A percentile compares a stretch with the other conserved stretches of the same genome.
These are phyloP conservation scores for Fusarium veterinarium DNA, from an alignment of 2,329 filamentous ascomycete genomes.

Conservation along the genomic window DNA sequence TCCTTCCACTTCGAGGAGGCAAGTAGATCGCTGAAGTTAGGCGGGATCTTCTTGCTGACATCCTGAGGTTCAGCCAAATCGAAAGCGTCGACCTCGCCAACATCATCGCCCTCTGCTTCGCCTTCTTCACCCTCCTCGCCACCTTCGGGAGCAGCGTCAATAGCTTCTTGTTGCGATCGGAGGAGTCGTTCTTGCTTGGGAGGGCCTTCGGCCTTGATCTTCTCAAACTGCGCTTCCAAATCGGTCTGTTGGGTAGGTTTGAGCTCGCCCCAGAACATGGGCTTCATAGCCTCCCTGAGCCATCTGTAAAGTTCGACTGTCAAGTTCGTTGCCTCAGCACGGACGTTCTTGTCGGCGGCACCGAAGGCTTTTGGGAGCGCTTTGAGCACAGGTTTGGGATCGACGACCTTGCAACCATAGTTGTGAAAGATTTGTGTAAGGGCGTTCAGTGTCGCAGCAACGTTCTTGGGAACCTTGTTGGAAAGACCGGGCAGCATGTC, in stretches of 20 bases:
- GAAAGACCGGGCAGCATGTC: conserved; percentile 85
- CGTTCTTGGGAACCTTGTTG: conserved; percentile 92
- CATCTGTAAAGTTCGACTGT: conserved; percentile 96
- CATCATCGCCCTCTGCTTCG: conserved; percentile 63
- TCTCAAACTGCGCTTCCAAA: conserved; percentile 93
- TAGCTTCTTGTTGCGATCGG: conserved; percentile 87
- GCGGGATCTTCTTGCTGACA: conserved; percentile 82
- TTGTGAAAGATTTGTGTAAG: conserved; percentile 89
- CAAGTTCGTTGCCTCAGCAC: conserved; percentile 90
- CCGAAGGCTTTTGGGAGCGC: conserved; percentile 89
- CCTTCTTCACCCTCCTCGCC: conserved; percentile 68
- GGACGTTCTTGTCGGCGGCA: conserved; percentile 97
- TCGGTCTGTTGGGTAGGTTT: conserved; percentile 97
- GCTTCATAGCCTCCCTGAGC: conserved; percentile 98
- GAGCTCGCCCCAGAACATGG: conserved; percentile 94
- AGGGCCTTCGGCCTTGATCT: conserved; percentile 84
- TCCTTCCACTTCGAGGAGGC: conserved; percentile 98
- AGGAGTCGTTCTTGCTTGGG: conserved; percentile 93
- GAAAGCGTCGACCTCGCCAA: conserved; percentile 79
- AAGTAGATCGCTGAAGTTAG: conserved; percentile 84
- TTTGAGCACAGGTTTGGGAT: conserved; percentile 93
- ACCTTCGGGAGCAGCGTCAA: conserved; percentile 74
- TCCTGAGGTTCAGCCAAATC: conserved; percentile 90
- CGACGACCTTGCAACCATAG: conserved; percentile 93
- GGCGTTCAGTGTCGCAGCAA: conserved; percentile 76